Evolutionary conservation across 345 rosid species (phyloP).

Genomic region (Eucalyptus pauciflora): DNA sequence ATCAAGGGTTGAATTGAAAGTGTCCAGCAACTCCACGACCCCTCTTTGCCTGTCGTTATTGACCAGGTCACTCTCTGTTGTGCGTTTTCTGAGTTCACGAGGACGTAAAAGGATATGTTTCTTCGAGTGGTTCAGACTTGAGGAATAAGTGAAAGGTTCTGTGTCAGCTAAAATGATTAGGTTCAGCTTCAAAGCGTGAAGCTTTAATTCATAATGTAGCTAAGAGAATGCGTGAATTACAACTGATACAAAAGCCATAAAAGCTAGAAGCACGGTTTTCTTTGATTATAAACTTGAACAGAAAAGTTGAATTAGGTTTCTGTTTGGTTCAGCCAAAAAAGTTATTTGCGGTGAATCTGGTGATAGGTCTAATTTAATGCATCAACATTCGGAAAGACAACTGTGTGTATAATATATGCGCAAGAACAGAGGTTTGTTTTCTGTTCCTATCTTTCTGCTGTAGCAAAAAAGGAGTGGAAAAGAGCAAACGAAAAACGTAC

Average conservation of each 20-base stretch:
- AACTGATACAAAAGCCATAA: background rate
- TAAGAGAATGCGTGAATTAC: background rate
- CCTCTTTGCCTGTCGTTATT: background rate
- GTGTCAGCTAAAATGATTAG: background rate
- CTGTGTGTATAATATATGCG: background rate
- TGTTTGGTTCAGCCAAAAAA: background rate
- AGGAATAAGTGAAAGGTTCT: background rate
- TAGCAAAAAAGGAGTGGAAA: background rate
- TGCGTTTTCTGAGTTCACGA: background rate
- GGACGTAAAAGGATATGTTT: background rate
- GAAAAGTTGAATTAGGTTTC: background rate
- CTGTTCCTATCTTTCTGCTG: no score
- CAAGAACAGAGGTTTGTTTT: background rate
- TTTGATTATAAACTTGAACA: background rate
- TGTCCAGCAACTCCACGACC: background rate
- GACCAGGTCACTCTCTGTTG: background rate
- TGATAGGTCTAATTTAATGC: background rate
- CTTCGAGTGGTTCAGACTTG: background rate
- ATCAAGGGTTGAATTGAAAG: background rate
- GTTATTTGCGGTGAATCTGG: background rate
- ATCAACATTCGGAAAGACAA: background rate
- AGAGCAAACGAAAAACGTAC: background rate
- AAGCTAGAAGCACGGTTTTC: background rate
- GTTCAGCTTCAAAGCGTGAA: background rate
- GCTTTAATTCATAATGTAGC: background rate